Base-by-base conservation (phyloP, 495 filamentous ascomycete genomes). In the Chaetomium fimeti region DNA sequence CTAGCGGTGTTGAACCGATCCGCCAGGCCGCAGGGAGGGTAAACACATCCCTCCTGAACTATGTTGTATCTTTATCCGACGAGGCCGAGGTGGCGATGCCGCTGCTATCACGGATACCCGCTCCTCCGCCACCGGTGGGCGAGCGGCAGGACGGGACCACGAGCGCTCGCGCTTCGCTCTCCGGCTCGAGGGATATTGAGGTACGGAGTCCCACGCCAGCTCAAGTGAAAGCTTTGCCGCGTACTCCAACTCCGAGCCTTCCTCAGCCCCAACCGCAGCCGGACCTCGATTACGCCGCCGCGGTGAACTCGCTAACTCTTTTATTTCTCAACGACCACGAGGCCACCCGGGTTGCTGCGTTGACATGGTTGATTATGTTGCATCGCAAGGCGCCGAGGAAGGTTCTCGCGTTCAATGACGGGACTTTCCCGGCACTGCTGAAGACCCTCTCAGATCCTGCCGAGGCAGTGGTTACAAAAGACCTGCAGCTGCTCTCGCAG, bases 241-340 rank as follows among this genome's bases (percentile, higher is more conserved):
- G 81, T 25, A 79, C 77, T 12, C 74, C 80, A n/a, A 74, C 72
- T 22, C 77, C 80, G 51, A 83, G 79, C 57, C 69, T 81, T 7
- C 75, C 80, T 15, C 68, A 82, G n/a, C 12, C 57, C 76, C 58
- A 80, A 67, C 76, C 80, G n/a, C 82, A 83, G 43, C 77, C 83
- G 20, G 91, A 97, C 71, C 84, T 99, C 24, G 95, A 99, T 75
- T 99, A 98, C 73, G 91, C 92, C n/a, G 91, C 91, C 11, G 90
- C 93, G n/a, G 95, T 99, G 45, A 93, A 87, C 74, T 94, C 95
- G 49, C 85, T 99, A 22, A 99, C 93, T 1, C 73, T 97, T 25
- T 87, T 98, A 60, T 98, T 99, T 73, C 76, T 98, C 52, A 97
- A 98, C 72, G 93, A 98, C 69, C 91, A 97, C 71, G 95, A 98